These are phyloP conservation scores for Cystobasidium ongulense DNA, from an alignment of 768 basidiomycete species.

Conservation along the genomic window DNA sequence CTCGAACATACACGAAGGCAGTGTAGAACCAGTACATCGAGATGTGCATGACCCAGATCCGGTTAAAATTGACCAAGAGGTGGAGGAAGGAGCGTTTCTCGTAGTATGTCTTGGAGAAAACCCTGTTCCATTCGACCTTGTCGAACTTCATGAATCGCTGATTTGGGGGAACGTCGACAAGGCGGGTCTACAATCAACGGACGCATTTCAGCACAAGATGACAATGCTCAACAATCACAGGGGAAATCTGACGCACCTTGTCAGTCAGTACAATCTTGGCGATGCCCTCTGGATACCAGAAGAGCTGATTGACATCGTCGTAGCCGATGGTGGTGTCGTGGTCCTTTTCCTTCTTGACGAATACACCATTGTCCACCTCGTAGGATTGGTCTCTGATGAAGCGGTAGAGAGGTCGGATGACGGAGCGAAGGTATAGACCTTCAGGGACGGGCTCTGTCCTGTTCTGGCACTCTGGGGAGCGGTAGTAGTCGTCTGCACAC, in stretches of 20 bases:
- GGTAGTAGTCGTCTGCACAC: constrained; percentile 99
- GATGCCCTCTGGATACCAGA: constrained; percentile 99
- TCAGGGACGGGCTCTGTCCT: constrained; percentile 85
- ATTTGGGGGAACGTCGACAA: constrained; percentile 81
- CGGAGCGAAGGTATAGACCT: constrained; percentile 81
- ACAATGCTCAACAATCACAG: neutral
- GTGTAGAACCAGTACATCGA: constrained; percentile 95
- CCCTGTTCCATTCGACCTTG: constrained; percentile 89
- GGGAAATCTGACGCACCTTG: constrained; percentile 54
- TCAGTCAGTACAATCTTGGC: constrained; percentile 78
- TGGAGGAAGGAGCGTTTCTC: constrained; percentile 96
- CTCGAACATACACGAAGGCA: constrained; percentile 34
- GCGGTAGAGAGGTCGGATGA: constrained; percentile 86
- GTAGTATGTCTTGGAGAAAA: constrained; percentile 98
- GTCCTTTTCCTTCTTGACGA: constrained; percentile 83
- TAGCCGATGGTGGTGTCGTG: constrained; percentile 94
- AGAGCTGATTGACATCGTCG: constrained; percentile 96
- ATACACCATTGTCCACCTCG: constrained; percentile 89
- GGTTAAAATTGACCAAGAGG: constrained; percentile 97
- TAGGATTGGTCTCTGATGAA: constrained; percentile 98
- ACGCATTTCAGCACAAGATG: constrained; percentile 7
- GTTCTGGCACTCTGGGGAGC: constrained; percentile 94
- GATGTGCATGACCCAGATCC: constrained; percentile 96
- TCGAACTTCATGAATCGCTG: constrained; percentile 96
- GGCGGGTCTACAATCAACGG: constrained; percentile 57